Conservation (phyloP, 2,329 filamentous ascomycete genomes). For the Albophoma yamanashiensis region DNA sequence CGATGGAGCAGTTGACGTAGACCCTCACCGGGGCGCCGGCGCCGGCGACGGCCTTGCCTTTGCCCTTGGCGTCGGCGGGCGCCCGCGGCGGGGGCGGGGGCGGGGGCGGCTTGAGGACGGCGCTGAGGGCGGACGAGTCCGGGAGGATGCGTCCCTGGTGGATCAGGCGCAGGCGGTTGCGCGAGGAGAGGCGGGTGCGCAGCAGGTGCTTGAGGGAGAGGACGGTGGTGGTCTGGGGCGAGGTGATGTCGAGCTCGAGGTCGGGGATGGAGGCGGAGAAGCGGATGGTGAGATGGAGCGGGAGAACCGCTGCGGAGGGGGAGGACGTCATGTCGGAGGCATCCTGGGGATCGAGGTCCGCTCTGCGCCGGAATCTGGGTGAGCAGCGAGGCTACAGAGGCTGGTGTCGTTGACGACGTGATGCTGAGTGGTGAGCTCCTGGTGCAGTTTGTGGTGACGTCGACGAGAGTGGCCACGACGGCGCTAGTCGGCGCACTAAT, state of each 20-base stretch:
- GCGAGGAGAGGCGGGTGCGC: slow-evolving; percentile 57
- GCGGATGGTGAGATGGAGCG: slow-evolving; percentile 72
- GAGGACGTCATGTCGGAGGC: slow-evolving; percentile 14
- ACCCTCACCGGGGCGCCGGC: slow-evolving; percentile 37
- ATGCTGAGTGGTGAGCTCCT: background rate
- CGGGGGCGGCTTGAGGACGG: slow-evolving; percentile 55
- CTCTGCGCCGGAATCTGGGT: background rate
- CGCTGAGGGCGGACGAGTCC: slow-evolving; percentile 57
- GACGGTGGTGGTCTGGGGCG: slow-evolving; percentile 59
- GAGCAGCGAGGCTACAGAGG: background rate
- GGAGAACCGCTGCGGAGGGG: slow-evolving; percentile 12
- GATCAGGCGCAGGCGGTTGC: slow-evolving; percentile 75
- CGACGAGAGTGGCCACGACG: background rate
- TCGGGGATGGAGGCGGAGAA: slow-evolving; percentile 83
- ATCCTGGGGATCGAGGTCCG: slow-evolving; percentile 7
- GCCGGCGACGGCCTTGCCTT: slow-evolving; percentile 13
- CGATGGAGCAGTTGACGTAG: slow-evolving; percentile 91
- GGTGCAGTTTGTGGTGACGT: background rate
- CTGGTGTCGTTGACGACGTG: background rate
- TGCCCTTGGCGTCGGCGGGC: slow-evolving; percentile 18
- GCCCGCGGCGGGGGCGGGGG: slow-evolving; percentile 44
- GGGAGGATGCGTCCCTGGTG: slow-evolving; percentile 78
- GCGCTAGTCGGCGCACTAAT: background rate
- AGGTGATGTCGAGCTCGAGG: slow-evolving; percentile 63
- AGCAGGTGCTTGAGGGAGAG: slow-evolving; percentile 75